Evolutionary conservation across 139 green algal species (phyloP), one percentile per base, ranked within the genome.

Genomic region (Chlamydomonas sphaeroides): DNA sequence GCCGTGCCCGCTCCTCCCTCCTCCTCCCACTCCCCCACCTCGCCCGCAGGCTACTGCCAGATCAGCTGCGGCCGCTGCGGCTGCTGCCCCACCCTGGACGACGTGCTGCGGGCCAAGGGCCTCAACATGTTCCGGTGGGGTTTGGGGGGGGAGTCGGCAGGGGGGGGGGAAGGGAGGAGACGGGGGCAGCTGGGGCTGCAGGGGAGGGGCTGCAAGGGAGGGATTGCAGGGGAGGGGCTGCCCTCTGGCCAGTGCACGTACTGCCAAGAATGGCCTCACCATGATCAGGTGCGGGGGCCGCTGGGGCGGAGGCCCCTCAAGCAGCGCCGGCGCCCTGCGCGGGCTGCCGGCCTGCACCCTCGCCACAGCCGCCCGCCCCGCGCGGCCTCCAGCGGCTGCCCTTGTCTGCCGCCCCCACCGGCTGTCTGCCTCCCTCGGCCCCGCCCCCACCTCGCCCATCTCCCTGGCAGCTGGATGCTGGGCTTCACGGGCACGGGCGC

Each of bases 31-130:
- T 33, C 41, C 41, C 21, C 68, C 20, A 28, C 68, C 10, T 76
- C 26, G n/a, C 45, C 49, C 17, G 26, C 56, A 86, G 86, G 86
- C 41, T 90, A 90, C 78, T 90, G 86, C 70, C 82, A 90, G 66
- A 90, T 90, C 66, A 82, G 66, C 36, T 90, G 86, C 68, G 86
- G 83, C 8, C 65, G 83, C 48, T 90, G 86, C 73, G 7, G 25
- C 30, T 90, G 86, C 86, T 90, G 86, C 38, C 42, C 53, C 42
- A 77, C 42, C 48, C 72, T 90, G 30, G 65, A 71, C 23, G 15
- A n/a, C 11, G 86, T 84, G 20, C 67, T 83, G n/a, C 11, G 36
- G 38, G 32, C 33, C 38, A 86, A 83, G 35, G 86, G 86, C 7
- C 62, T 90, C 2, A 70, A 83, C 5, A 82, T 85, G 66, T 88